Conservation (phyloP, 2,329 filamentous ascomycete species). For the Stemphylium beticola region DNA sequence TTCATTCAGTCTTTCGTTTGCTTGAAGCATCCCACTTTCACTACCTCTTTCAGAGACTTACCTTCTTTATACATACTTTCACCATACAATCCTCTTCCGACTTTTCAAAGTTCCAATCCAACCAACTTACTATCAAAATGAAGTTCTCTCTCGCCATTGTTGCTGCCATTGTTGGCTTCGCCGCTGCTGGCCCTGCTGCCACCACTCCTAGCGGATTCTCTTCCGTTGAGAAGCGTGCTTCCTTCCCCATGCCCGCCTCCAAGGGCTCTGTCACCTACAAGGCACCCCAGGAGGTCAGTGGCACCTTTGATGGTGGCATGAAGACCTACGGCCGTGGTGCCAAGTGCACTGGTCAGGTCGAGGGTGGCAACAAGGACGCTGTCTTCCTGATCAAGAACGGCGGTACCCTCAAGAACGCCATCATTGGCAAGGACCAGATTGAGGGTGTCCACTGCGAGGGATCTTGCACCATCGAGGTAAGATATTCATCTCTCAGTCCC, state of each 20-base stretch:
- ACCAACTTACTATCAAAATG: constrained; percentile 35
- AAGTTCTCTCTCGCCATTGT: constrained; percentile 38
- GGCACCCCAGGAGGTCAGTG: constrained; percentile 29
- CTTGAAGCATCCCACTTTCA: constrained; percentile 33
- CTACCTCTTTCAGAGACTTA: constrained; percentile 18
- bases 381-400: constrained; percentile 62
- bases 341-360: constrained; percentile 51
- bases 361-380: constrained; percentile 55
- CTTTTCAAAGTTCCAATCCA: constrained; percentile 19
- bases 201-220: constrained; percentile 31
- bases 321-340: constrained; percentile 45
- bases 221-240: constrained; percentile 39
- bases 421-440: constrained; percentile 60
- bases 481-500: background rate
- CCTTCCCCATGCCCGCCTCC: constrained; percentile 39
- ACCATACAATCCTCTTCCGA: constrained; percentile 17
- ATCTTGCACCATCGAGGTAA: constrained; percentile 52
- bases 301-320: constrained; percentile 42
- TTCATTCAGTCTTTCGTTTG: constrained; percentile 30
- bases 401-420: constrained; percentile 61
- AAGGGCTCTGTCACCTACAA: constrained; percentile 41
- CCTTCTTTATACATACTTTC: constrained; percentile 30
- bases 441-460: constrained; percentile 47
- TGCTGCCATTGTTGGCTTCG: constrained; percentile 37
- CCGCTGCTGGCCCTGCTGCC: constrained; percentile 36